Conservation (phyloP, 73 alveolate species). For the Tetrahymena elliotti region DNA sequence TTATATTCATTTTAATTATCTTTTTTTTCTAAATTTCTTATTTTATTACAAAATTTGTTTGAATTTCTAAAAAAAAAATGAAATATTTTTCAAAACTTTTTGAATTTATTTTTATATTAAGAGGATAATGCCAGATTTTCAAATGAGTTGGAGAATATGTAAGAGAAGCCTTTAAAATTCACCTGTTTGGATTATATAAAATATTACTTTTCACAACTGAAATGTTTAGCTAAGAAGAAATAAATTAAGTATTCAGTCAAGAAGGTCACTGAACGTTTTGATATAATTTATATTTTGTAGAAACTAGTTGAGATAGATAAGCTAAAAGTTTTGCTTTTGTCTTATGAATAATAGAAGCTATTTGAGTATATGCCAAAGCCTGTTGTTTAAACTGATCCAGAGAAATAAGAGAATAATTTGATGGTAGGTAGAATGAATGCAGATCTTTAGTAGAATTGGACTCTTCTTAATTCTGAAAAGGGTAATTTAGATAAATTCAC, state of each 20-base stretch:
- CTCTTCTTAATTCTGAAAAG: background rate
- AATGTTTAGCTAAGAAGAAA: background rate
- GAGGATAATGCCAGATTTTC: background rate
- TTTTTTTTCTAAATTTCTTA: no score
- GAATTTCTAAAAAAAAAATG: no score
- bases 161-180: background rate
- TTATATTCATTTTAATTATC: no score
- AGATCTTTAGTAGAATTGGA: background rate
- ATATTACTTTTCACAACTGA: background rate
- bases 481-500: background rate
- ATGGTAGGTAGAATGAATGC: background rate
- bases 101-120: background rate
- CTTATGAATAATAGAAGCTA: conserved; percentile 10
- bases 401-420: background rate
- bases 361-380: conserved; percentile 37
- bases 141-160: background rate
- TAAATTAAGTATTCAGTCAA: conserved; percentile 23
- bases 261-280: conserved; percentile 8
- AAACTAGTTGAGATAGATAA: conserved; percentile 25
- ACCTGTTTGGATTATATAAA: background rate
- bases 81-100: background rate
- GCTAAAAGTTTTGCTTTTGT: conserved; percentile 4
- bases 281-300: conserved; percentile 12
- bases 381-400: conserved; percentile 13
- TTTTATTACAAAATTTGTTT: background rate